Base-by-base conservation (phyloP, 2,329 filamentous ascomycete species). In the Fusarium udum region DNA sequence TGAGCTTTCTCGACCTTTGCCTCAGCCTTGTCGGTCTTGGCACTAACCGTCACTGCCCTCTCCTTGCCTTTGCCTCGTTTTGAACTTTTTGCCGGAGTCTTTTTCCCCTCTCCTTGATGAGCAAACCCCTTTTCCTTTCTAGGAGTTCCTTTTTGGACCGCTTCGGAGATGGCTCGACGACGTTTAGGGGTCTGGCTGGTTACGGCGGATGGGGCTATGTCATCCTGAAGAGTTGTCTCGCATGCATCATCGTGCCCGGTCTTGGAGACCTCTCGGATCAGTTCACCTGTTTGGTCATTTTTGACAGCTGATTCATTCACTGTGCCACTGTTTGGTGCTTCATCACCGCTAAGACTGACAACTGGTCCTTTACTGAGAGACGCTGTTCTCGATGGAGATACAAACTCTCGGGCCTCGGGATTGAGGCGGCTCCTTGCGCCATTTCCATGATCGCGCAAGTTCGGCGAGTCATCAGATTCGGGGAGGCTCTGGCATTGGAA, bases 391-490 rank as follows among this genome's bases (percentile, higher is more conserved):
- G 72, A 69, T 34, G 76, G 76, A 7, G 76, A 78, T 28, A 72
- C 64, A 64, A 76, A 78, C 55, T 75, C 75, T 49, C 71, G 61
- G 15, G 76, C 76, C 28, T 63, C 45, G 14, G 74, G 74, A 31
- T 76, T 76, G 18, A 76, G 51, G 13, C 59, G 65, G n/a, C 65
- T 68, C 28, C 28, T 64, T 40, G 69, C 51, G 16, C 53, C 36
- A 42, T 51, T 64, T 20, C 60, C 70, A 15, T 32, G 46, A 13
- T 43, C 55, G 24, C 28, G 40, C 11, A 48, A 37, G 16, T 43
- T 45, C 22, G 37, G 20, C 28, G 48, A 39, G 7, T 43, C 11
- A 32, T 13, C 24, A 28, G 39, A n/a, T 6, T 11, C 28, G 10
- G 61, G 7, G 13, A 28, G 26, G 31, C 26, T 42, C 31, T 67